Evolutionary conservation across 2,329 filamentous ascomycete genomes (phyloP), one percentile per base, ranked within the genome.

Genomic region (Stachybotrys echinatus): DNA sequence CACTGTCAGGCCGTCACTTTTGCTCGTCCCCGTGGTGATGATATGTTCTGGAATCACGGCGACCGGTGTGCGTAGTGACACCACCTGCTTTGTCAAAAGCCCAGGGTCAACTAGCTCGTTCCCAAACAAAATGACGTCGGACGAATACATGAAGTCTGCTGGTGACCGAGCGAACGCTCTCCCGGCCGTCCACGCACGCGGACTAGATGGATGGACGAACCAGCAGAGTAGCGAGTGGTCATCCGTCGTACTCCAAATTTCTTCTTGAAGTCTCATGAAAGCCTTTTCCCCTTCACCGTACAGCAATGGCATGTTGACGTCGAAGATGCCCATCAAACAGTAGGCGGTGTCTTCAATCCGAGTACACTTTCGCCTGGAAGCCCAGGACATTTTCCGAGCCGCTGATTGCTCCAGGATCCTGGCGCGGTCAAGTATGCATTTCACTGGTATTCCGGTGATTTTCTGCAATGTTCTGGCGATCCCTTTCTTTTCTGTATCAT

Each of bases 251-350:
- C 14, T 34, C 27, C 27, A 34, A 10, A 53, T 50, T 42, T 61
- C 56, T 23, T 59, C 52, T 39, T 61, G 57, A 4, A 61, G 51
- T 19, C 58, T 49, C 37, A 22, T 19, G 43, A 58, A 61, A 1
- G 58, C 55, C 39, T 51, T 51, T 3, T 17, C 23, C 23, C 56
- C 58, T 45, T 62, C 60, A 6, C 60, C 59, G 23, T 62, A 63
- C 6, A 63, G 48, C 14, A 63, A 48, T 8, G 61, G 57, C 55
- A 61, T 61, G 18, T 57, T 58, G 12, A 64, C 50, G 34, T 51
- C 50, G 34, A 63, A 61, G 5, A 62, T 37, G 2, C 60, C 60
- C 18, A 63, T 22, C 4, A 63, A 39, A 23, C 57, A 58, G 45
- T 62, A 62, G 1, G 60, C 57, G 3, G 46, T 46, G 48, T 64